Conservation (phyloP, 2,329 filamentous ascomycete species). For the Grosmannia huntii region DNA sequence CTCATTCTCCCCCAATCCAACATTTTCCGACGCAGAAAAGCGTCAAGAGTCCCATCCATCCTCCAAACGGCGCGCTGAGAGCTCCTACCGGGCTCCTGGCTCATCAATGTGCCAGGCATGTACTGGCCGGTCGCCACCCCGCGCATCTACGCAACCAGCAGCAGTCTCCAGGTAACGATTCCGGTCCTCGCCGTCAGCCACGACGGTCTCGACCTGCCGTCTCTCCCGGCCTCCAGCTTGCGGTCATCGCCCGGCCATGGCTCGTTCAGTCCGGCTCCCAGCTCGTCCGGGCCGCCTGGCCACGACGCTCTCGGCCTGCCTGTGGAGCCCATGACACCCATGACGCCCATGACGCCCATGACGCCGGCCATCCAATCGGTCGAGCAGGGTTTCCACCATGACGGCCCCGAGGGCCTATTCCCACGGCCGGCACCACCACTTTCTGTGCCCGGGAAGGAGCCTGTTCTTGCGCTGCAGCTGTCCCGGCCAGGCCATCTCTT, state of each 20-base stretch:
- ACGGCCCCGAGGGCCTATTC: conserved; percentile 16
- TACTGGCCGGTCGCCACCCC: conserved; percentile 86
- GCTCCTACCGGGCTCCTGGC: conserved; percentile 18
- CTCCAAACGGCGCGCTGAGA: conserved; percentile 11
- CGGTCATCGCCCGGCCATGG: conserved; percentile 6
- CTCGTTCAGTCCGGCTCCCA: conserved; percentile 11
- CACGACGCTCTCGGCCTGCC: conserved; percentile 24
- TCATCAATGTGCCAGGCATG: conserved; percentile 41
- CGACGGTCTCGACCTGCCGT: conserved; percentile 41
- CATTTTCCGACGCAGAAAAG: background rate
- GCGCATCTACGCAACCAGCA: conserved; percentile 68
- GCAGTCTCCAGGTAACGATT: conserved; percentile 44
- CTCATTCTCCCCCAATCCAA: background rate
- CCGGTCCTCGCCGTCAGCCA: conserved; percentile 41
- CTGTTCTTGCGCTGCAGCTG: conserved; percentile 61
- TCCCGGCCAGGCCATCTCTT: conserved; percentile 74
- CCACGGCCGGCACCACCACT: conserved; percentile 10
- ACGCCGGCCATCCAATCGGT: conserved; percentile 48
- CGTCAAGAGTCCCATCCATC: background rate
- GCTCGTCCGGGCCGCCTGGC: conserved; percentile 14
- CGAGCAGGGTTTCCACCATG: conserved; percentile 36
- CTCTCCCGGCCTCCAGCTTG: conserved; percentile 11
- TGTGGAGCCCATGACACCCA: conserved; percentile 22
- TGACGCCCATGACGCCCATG: conserved; percentile 37
- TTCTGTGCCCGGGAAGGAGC: conserved; percentile 40